Evolutionary conservation across 1,284 basidiomycete species (phyloP).

Genomic region (Microbotryum silenes-acaulis): DNA sequence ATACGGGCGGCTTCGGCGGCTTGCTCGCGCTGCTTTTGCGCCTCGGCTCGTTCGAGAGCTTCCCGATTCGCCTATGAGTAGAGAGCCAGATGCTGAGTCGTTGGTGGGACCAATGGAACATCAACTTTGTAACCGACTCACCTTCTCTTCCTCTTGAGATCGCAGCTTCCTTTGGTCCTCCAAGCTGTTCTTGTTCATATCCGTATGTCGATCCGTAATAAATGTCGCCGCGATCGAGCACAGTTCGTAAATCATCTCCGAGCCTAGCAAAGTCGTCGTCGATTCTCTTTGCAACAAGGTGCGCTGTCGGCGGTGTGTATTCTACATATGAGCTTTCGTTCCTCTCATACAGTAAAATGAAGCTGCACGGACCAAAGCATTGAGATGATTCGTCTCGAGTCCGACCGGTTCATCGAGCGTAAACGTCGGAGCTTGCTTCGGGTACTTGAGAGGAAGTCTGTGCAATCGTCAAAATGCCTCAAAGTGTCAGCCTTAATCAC

Average conservation of each 20-base stretch:
- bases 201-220: slow-evolving; percentile 31
- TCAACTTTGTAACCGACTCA: background rate
- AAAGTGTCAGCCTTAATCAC: background rate
- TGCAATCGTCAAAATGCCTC: background rate
- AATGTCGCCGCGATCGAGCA: slow-evolving; percentile 29
- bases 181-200: slow-evolving; percentile 26
- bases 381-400: slow-evolving; percentile 18
- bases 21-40: slow-evolving; percentile 13
- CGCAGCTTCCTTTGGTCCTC: slow-evolving; percentile 27
- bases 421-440: slow-evolving; percentile 30
- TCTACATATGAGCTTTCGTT: background rate
- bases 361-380: slow-evolving; percentile 16
- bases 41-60: slow-evolving; percentile 8
- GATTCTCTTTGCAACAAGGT: slow-evolving; percentile 18
- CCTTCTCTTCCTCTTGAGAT: slow-evolving; percentile 28
- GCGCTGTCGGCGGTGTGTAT: slow-evolving; percentile 2
- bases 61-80: slow-evolving; percentile 12
- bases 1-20: slow-evolving; percentile 25
- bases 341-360: background rate
- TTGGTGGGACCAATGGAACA: background rate
- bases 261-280: slow-evolving; percentile 14
- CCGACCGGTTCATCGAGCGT: slow-evolving; percentile 25
- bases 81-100: background rate
- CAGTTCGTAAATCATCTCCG: slow-evolving; percentile 34
- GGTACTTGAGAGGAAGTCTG: slow-evolving; percentile 33